Evolutionary conservation across 2,329 filamentous ascomycete species (phyloP).

Genomic region (Moelleriella libera): DNA sequence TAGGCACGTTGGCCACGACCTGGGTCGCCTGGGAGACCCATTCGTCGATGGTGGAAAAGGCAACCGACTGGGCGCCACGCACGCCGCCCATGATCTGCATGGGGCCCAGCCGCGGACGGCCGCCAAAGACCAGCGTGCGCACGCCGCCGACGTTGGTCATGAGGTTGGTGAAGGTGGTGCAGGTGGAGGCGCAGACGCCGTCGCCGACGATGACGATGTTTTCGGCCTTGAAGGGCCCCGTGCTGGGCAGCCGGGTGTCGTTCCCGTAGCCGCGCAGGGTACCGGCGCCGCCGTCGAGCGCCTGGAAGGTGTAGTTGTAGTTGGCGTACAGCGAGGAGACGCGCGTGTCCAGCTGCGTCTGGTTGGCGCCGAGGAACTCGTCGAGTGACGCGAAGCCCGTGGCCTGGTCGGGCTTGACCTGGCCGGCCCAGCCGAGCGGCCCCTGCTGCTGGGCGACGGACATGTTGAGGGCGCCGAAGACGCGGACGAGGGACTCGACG

Average conservation of each 20-base stretch:
- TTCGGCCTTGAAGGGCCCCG: conserved; percentile 18
- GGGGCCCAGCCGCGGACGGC: conserved; percentile 30
- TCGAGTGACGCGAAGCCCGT: not conserved
- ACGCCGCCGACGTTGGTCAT: conserved; percentile 38
- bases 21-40: not conserved
- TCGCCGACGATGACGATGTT: conserved; percentile 33
- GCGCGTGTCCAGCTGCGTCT: not conserved
- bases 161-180: conserved; percentile 41
- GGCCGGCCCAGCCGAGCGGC: not conserved
- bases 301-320: conserved; percentile 6
- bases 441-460: not conserved
- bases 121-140: conserved; percentile 42
- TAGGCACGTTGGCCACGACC: no score
- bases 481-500: not conserved
- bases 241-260: conserved; percentile 1
- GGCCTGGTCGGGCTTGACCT: not conserved
- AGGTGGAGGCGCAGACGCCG: conserved; percentile 45
- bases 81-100: conserved; percentile 47
- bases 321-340: not conserved
- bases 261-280: not conserved
- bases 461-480: not conserved
- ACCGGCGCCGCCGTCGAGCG: not conserved
- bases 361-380: not conserved
- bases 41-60: conserved; percentile 10
- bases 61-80: conserved; percentile 31